phyloP scores from a whole-genome alignment of 305 asterid species.

The Solanum chacoense region DNA sequence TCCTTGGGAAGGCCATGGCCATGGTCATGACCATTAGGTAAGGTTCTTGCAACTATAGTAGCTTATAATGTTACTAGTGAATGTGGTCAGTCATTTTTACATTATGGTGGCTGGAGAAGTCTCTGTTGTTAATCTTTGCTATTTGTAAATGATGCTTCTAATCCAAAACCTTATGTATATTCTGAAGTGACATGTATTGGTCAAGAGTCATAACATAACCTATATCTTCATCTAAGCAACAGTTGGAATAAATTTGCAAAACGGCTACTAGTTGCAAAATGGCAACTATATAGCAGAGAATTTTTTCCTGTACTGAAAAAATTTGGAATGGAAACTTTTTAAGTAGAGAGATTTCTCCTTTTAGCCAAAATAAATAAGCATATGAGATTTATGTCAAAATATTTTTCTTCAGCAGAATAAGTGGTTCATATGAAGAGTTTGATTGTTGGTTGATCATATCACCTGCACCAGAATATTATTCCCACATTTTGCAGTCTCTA shows the following conservation, averaged over 20 bases:
- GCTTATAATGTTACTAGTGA: neutral
- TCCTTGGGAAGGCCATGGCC: conserved; percentile 99
- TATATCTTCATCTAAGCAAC: neutral
- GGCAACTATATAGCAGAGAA: neutral
- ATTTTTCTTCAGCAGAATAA: neutral
- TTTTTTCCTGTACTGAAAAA: neutral
- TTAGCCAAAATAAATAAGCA: neutral
- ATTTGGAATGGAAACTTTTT: too few relatives aligned
- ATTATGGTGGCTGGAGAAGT: neutral
- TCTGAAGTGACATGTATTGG: neutral
- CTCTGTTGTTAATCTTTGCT: neutral
- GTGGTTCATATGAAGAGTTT: neutral
- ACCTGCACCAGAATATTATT: neutral
- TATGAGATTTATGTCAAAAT: neutral
- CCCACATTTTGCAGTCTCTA: neutral
- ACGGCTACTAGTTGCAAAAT: neutral
- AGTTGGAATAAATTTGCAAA: neutral
- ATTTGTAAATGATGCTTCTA: neutral
- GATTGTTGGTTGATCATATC: neutral
- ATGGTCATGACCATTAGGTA: conserved; percentile 55
- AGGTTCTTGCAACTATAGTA: neutral
- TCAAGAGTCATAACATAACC: neutral
- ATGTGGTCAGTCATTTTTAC: neutral
- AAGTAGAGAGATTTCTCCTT: neutral
- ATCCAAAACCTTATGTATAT: neutral